These are phyloP conservation scores for Boletus barrowsii DNA, from an alignment of 768 basidiomycete genomes.

Conservation along the genomic window DNA sequence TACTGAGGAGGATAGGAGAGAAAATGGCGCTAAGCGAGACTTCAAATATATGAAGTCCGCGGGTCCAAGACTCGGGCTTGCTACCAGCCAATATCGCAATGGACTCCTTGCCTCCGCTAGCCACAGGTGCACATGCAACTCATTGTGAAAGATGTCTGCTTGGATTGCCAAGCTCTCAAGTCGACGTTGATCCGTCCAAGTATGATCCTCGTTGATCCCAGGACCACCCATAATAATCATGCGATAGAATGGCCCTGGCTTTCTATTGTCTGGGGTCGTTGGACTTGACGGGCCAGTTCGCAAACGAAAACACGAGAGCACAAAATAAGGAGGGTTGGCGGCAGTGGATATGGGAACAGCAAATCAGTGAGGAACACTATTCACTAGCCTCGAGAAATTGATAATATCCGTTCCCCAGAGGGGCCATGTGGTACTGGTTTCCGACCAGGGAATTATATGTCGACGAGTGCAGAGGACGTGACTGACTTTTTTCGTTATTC, in stretches of 20 bases:
- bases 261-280: constrained; percentile 89
- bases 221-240: constrained; percentile 6
- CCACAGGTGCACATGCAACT: constrained; percentile 52
- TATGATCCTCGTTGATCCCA: constrained; percentile 29
- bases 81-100: not conserved
- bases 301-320: constrained; percentile 38
- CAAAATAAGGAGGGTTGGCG: constrained; percentile 62
- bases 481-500: constrained; percentile 1
- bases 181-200: constrained; percentile 73
- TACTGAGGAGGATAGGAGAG: too few species aligned
- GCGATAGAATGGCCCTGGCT: constrained; percentile 68
- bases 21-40: too few species aligned
- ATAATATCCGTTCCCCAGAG: constrained; percentile 32
- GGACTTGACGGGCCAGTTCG: constrained; percentile 63
- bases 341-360: constrained; percentile 89
- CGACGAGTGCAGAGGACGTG: constrained; percentile 28
- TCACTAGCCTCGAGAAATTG: not conserved
- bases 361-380: constrained; percentile 47
- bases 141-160: constrained; percentile 69
- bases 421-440: constrained; percentile 68
- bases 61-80: too few species aligned
- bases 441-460: constrained; percentile 72
- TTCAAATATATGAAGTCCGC: too few species aligned
- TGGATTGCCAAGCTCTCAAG: constrained; percentile 67
- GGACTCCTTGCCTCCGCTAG: constrained; percentile 29